Conservation (phyloP, 2,329 filamentous ascomycete species). For the Corinectria fuckeliana region DNA sequence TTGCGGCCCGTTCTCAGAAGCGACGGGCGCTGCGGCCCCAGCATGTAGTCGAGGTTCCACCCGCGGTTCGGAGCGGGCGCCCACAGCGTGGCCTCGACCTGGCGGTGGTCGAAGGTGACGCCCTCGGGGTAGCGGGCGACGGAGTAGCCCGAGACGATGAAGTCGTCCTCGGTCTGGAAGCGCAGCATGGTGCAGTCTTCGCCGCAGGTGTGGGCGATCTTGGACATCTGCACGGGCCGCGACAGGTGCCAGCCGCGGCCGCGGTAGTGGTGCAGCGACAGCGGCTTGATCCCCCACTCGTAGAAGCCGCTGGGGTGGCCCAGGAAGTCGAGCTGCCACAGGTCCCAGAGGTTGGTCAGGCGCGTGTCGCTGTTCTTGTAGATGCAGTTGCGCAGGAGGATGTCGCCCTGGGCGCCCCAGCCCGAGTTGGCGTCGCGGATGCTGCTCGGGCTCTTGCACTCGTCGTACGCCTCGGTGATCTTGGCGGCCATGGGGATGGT, state of each 20-base stretch:
- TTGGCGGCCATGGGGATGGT: conserved; percentile 57
- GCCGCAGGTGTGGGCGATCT: conserved; percentile 65
- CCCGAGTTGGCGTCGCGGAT: conserved; percentile 61
- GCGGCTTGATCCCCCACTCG: conserved; percentile 64
- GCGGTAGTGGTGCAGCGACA: conserved; percentile 70
- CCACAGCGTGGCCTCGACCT: conserved; percentile 60
- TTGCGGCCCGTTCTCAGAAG: conserved; percentile 57
- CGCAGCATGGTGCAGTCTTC: conserved; percentile 66
- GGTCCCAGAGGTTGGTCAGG: conserved; percentile 61
- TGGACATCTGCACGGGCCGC: conserved; percentile 61
- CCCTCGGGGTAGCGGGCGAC: conserved; percentile 62
- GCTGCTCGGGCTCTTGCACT: conserved; percentile 57
- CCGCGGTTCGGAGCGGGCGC: conserved; percentile 55
- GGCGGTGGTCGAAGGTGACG: conserved; percentile 56
- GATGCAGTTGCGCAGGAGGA: conserved; percentile 67
- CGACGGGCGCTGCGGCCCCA: conserved; percentile 56
- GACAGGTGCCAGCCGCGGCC: conserved; percentile 63
- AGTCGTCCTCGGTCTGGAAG: conserved; percentile 61
- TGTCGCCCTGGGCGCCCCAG: conserved; percentile 67
- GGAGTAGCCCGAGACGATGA: conserved; percentile 65
- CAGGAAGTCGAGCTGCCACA: conserved; percentile 67
- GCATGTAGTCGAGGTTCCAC: conserved; percentile 59
- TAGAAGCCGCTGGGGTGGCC: conserved; percentile 69
- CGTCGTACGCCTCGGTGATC: conserved; percentile 52
- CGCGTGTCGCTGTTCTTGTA: conserved; percentile 67